phyloP scores from a whole-genome alignment of 306 rosid species.

The Quercus suber region DNA sequence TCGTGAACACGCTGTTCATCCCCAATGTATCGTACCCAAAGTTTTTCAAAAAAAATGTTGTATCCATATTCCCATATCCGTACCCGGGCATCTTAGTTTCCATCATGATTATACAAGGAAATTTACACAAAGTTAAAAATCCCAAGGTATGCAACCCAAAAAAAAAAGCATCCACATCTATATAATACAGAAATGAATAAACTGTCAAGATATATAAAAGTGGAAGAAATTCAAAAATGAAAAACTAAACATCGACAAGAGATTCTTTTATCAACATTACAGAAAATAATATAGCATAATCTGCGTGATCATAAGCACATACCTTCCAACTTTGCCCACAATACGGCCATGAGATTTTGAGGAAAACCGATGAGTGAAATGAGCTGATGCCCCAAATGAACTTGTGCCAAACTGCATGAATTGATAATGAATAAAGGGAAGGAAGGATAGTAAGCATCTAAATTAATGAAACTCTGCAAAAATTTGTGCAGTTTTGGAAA shows the following conservation, averaged over 20 bases:
- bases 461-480: neutral
- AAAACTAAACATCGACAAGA: neutral
- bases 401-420: conserved; percentile 66
- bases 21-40: no score
- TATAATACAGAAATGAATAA: neutral
- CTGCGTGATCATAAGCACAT: conserved; percentile 9
- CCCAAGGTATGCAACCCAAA: neutral
- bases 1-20: no score
- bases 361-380: conserved; percentile 71
- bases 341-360: conserved; percentile 85
- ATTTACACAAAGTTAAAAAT: neutral
- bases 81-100: neutral
- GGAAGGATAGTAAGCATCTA: conserved; percentile 5
- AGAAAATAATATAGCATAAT: conserved; percentile 3
- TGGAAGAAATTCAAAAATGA: neutral
- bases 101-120: neutral
- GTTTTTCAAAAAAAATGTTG: no score
- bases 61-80: no score
- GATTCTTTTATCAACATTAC: neutral
- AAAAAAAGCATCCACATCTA: neutral
- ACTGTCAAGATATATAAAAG: neutral
- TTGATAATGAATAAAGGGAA: conserved; percentile 36
- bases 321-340: conserved; percentile 91
- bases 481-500: neutral
- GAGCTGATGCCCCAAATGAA: conserved; percentile 70